Evolutionary conservation across 148 eudicot genomes (phyloP).

Genomic region (Chenopodium formosanum): DNA sequence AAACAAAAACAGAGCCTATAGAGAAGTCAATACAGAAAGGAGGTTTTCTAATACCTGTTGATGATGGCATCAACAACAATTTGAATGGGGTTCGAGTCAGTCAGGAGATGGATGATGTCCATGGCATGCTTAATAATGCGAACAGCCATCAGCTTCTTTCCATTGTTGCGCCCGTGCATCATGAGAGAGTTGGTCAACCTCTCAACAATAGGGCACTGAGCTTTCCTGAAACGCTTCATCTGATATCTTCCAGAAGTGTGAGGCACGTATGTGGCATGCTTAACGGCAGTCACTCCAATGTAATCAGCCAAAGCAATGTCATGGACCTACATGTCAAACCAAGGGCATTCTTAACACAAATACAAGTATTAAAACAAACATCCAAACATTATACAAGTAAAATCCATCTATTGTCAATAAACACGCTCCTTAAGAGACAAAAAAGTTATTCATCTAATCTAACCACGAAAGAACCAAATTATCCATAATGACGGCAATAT

Average conservation of each 20-base stretch:
- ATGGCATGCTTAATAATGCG: conserved; percentile 37
- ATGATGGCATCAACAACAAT: conserved; percentile 34
- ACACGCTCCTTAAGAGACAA: background rate
- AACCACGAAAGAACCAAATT: no score
- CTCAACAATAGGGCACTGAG: conserved; percentile 41
- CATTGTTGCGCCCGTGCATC: conserved; percentile 42
- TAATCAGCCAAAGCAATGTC: conserved; percentile 36
- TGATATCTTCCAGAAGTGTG: conserved; percentile 37
- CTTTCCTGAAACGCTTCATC: conserved; percentile 36
- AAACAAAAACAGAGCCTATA: background rate
- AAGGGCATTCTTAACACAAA: background rate
- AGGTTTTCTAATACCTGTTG: conserved; percentile 21
- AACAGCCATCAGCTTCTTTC: conserved; percentile 38
- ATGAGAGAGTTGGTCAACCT: conserved; percentile 36
- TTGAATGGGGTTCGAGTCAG: conserved; percentile 34
- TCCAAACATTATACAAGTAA: background rate
- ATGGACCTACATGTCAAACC: conserved; percentile 17
- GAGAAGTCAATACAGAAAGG: no score
- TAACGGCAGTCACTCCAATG: conserved; percentile 28
- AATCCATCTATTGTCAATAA: background rate
- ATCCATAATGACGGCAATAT: no score
- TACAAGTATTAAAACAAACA: no score
- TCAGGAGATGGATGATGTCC: conserved; percentile 38
- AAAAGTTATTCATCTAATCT: no score
- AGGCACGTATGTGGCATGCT: conserved; percentile 36